phyloP scores from a whole-genome alignment of 495 filamentous ascomycete species.

The Xylaria bambusicola region DNA sequence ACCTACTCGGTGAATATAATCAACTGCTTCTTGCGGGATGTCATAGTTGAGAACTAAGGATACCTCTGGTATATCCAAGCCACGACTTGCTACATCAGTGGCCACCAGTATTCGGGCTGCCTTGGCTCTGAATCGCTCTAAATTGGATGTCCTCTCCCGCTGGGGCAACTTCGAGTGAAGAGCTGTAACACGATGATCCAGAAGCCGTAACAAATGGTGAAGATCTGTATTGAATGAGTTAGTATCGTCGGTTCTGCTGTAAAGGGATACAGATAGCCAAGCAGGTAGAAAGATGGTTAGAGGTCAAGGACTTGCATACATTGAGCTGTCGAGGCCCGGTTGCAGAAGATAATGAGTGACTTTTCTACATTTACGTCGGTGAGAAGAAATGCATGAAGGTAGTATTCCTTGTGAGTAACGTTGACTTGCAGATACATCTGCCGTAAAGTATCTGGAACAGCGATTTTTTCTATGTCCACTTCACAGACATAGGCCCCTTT shows the following conservation, averaged over 20 bases:
- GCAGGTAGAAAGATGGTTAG: background rate
- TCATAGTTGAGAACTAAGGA: slow-evolving; percentile 92
- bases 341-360: slow-evolving; percentile 90
- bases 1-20: slow-evolving; percentile 95
- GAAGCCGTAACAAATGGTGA: slow-evolving; percentile 77
- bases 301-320: slow-evolving; percentile 32
- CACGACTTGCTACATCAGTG: slow-evolving; percentile 93
- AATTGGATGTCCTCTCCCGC: slow-evolving; percentile 77
- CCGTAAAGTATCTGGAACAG: slow-evolving; percentile 75
- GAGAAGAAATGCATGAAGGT: slow-evolving; percentile 84
- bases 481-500: slow-evolving; percentile 86
- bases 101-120: slow-evolving; percentile 90
- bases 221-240: slow-evolving; percentile 50
- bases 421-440: slow-evolving; percentile 87
- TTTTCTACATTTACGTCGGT: slow-evolving; percentile 74
- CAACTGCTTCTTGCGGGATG: slow-evolving; percentile 90
- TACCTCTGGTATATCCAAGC: slow-evolving; percentile 94
- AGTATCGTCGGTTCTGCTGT: background rate
- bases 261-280: background rate
- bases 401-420: slow-evolving; percentile 88
- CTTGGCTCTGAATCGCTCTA: slow-evolving; percentile 87
- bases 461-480: slow-evolving; percentile 71
- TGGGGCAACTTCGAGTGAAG: slow-evolving; percentile 87
- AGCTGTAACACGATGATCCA: slow-evolving; percentile 87
- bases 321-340: slow-evolving; percentile 85